Evolutionary conservation across 2,329 filamentous ascomycete species (phyloP), one percentile per base, ranked within the genome.

Genomic region (Ophiocordyceps camponoti-leonardi): DNA sequence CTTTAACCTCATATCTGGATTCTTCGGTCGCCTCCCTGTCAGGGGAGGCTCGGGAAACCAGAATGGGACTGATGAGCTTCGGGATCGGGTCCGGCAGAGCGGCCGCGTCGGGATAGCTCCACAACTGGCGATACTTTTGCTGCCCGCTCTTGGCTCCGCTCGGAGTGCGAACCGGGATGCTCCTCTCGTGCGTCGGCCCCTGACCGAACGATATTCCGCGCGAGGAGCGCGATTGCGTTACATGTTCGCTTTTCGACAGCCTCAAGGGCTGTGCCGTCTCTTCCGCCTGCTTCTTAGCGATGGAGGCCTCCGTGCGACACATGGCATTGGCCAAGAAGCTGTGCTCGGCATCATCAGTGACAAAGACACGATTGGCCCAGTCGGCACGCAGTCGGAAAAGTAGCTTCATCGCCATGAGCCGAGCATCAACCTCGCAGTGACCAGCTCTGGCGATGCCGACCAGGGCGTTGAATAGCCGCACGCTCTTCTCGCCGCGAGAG

Each of bases 301-400:
- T 53, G 1, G 73, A 70, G 16, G 67, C 65, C 48, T 75, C 71
- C 0, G 73, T 79, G 35, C 86, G 79, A 52, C 78, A 81, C 11
- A 94, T 66, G 7, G 81, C 72, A 16, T 77, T 72, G 26, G 87
- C 85, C 22, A 94, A 67, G 45, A 77, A 77, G 51, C 81, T 77
- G 26, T 79, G 82, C 57, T 94, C 86, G 2, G 81, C 77, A 28
- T 77, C 73, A 31, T 75, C 64, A 8, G 78, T 78, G 45, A 94
- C 67, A 47, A 82, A 86, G 4, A 95, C 73, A 41, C 80, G 75
- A 51, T 88, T 77, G 11, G 82, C 77, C 58, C 83, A 86, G 61
- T 94, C 86, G 20, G 86, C 86, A 48, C 88, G 77, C 28, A 95
- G 66, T 41, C 88, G 78, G 58, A 93, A 90, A 2, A 95, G 67